Conservation (phyloP, 768 basidiomycete genomes). For the Trametes elegans region DNA sequence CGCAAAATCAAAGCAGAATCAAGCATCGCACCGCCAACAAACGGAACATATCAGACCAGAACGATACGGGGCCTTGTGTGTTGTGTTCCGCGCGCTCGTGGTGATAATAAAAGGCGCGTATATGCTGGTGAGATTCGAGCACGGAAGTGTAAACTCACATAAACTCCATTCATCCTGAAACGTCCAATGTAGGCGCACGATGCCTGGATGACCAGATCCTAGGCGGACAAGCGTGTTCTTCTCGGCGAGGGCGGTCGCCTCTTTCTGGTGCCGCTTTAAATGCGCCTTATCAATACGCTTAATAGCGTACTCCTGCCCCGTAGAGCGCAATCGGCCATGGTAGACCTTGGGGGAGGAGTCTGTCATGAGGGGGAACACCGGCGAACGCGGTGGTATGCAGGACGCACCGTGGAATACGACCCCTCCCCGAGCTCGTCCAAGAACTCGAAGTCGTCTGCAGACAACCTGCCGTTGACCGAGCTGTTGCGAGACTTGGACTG, state of each 20-base stretch:
- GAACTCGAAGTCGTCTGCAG: conserved; percentile 68
- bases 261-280: conserved; percentile 74
- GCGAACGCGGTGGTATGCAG: neutral
- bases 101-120: too few relatives aligned
- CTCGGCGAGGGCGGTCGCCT: conserved; percentile 75
- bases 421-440: conserved; percentile 77
- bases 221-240: conserved; percentile 72
- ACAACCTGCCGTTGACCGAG: conserved; percentile 42
- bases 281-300: conserved; percentile 86
- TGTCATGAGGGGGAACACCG: neutral
- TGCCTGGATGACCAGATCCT: conserved; percentile 70
- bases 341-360: too few relatives aligned
- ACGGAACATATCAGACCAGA: too few relatives aligned
- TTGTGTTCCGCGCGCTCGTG: too few relatives aligned
- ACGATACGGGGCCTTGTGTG: too few relatives aligned
- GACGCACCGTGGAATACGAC: conserved; percentile 75
- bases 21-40: too few relatives aligned
- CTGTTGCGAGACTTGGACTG: conserved; percentile 42
- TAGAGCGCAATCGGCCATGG: conserved; percentile 49
- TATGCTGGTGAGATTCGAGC: too few relatives aligned
- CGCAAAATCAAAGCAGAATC: neutral
- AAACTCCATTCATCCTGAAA: conserved; percentile 85
- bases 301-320: conserved; percentile 68
- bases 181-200: conserved; percentile 77
- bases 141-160: conserved; percentile 57